Percentiles rank a stretch among this genome's conserved stretches.
phyloP scores from a whole-genome alignment of 768 basidiomycete genomes.

The Tulasnella calospora region DNA sequence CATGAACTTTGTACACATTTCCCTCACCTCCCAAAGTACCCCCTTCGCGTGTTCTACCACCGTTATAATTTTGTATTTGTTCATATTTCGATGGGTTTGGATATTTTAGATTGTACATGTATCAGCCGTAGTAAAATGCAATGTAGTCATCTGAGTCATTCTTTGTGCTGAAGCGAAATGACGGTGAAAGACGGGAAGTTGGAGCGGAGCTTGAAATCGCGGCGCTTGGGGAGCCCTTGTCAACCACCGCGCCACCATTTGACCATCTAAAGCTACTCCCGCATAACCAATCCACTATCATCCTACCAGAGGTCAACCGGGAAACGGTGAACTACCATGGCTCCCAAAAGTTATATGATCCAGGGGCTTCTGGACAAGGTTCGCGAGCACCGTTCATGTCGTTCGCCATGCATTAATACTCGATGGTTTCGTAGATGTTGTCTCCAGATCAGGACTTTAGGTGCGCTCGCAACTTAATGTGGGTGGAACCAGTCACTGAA shows the following conservation, averaged over 20 bases:
- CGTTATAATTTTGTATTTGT: background rate
- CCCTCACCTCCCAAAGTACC: no score
- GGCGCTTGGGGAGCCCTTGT: background rate
- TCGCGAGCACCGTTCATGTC: background rate
- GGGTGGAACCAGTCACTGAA: conserved; percentile 28
- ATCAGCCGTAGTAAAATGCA: background rate
- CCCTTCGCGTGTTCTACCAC: background rate
- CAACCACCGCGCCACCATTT: background rate
- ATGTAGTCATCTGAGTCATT: conserved; percentile 10
- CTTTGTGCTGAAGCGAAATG: background rate
- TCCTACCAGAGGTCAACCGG: background rate
- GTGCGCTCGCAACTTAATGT: conserved; percentile 40
- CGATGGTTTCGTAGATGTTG: conserved; percentile 57
- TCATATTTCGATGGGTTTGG: background rate
- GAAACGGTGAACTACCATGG: conserved; percentile 8
- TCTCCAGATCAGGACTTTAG: conserved; percentile 88
- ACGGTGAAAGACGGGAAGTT: background rate
- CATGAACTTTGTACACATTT: background rate
- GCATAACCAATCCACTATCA: background rate
- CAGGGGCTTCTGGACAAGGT: conserved; percentile 22
- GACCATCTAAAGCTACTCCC: background rate
- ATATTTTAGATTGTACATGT: conserved; percentile 2
- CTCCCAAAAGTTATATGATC: conserved; percentile 9
- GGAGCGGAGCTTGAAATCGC: conserved; percentile 1
- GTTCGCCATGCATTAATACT: background rate